Evolutionary conservation across 2,329 filamentous ascomycete genomes (phyloP).

Genomic region (Nigrospora osmanthi): DNA sequence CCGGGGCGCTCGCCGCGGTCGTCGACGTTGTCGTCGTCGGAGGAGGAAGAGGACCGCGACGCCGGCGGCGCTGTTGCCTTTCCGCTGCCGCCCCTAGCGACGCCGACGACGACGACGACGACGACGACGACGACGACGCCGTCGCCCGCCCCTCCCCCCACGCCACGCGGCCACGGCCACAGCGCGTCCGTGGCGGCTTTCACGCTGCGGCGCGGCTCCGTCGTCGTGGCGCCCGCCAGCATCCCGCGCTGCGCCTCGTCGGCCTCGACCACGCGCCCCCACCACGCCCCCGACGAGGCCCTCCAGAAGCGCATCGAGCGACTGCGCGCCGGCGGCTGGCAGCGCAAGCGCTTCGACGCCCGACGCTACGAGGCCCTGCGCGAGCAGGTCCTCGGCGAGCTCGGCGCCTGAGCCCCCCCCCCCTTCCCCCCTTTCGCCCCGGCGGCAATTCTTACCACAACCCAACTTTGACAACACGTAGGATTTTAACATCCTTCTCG

Average conservation of each 20-base stretch:
- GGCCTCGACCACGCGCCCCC: slow-evolving; percentile 6
- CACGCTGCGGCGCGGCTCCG: background rate
- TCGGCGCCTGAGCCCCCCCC: slow-evolving; percentile 19
- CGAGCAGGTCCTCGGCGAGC: slow-evolving; percentile 42
- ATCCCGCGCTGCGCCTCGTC: slow-evolving; percentile 6
- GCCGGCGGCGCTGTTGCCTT: background rate
- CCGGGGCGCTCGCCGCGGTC: background rate
- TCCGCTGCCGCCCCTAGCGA: background rate
- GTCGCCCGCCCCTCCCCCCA: too few species aligned
- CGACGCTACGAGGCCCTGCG: slow-evolving; percentile 44
- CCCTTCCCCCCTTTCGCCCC: background rate
- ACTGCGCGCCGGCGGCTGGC: slow-evolving; percentile 46
- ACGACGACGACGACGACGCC: too few species aligned
- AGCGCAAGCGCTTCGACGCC: slow-evolving; percentile 45
- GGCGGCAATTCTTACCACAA: background rate
- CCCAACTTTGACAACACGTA: background rate
- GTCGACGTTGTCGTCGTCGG: too few species aligned
- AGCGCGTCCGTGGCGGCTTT: background rate
- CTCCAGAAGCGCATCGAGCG: slow-evolving; percentile 45
- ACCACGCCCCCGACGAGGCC: slow-evolving; percentile 12
- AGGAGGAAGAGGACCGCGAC: too few species aligned
- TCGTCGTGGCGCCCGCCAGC: slow-evolving; percentile 2
- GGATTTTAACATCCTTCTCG: background rate
- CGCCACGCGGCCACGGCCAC: background rate
- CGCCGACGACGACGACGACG: background rate